These are phyloP conservation scores for Phoenix dactylifera DNA, from an alignment of 176 grass and related monocot species.

Conservation along the genomic window DNA sequence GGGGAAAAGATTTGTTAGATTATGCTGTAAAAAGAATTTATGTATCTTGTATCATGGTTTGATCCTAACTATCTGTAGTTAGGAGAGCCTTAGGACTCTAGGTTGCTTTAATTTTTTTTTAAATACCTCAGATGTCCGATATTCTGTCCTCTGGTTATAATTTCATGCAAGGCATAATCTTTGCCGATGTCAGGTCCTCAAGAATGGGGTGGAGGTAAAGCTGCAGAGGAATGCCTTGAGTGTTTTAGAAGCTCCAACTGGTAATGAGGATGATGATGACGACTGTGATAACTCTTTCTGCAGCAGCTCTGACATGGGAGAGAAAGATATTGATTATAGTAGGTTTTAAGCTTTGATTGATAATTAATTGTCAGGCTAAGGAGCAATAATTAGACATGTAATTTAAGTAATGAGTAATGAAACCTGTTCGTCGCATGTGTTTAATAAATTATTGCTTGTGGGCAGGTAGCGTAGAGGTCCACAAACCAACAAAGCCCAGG, in stretches of 20 bases:
- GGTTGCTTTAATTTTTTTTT: no score
- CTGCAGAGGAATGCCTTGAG: constrained; percentile 46
- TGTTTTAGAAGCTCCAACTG: constrained; percentile 44
- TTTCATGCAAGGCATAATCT: neutral
- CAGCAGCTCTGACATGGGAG: constrained; percentile 36
- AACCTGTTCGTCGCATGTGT: neutral
- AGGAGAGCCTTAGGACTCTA: no score
- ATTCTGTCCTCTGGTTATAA: no score
- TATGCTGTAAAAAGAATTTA: no score
- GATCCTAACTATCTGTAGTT: no score
- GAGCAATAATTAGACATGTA: no score
- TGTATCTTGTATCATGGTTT: no score
- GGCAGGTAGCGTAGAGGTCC: constrained; percentile 34
- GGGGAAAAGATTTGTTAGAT: no score
- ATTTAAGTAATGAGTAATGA: no score
- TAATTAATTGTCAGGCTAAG: no score
- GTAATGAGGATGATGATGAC: constrained; percentile 34
- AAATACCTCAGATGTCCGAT: no score
- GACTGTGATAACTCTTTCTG: constrained; percentile 41
- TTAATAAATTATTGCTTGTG: neutral
- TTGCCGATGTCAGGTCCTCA: constrained; percentile 23
- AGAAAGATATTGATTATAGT: constrained; percentile 38
- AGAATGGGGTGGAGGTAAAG: constrained; percentile 49
- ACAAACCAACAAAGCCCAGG: constrained; percentile 39
- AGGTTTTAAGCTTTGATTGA: neutral